These are phyloP conservation scores for Chrysoporthe cubensis DNA, from an alignment of 2,329 filamentous ascomycete genomes.

Conservation along the genomic window DNA sequence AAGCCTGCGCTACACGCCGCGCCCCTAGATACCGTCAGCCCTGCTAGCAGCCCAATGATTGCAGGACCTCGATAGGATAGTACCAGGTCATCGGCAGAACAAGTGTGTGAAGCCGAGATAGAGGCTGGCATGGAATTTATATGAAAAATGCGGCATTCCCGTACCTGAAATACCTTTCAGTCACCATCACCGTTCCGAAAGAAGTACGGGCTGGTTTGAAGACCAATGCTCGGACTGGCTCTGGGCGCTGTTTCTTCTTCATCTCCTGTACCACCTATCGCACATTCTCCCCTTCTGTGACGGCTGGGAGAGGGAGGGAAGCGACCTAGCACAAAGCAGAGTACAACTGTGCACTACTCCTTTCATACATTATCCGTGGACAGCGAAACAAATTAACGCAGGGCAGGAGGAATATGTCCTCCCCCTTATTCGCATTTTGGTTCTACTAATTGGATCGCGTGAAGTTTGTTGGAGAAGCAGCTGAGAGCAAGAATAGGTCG, in stretches of 20 bases:
- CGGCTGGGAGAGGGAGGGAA: too few species aligned
- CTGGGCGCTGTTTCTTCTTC: not conserved
- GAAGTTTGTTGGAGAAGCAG: not conserved
- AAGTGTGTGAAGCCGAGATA: not conserved
- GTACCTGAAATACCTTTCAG: not conserved
- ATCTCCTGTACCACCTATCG: not conserved
- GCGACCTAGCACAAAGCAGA: not conserved
- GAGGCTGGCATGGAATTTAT: not conserved
- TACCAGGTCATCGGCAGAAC: not conserved
- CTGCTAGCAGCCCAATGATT: constrained; percentile 46
- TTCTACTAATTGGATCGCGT: not conserved
- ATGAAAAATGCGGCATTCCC: not conserved
- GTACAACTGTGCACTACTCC: not conserved
- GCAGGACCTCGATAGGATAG: not conserved
- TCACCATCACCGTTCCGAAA: not conserved
- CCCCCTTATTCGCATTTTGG: not conserved
- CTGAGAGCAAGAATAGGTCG: not conserved
- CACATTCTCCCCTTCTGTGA: not conserved
- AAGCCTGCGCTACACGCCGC: constrained; percentile 88
- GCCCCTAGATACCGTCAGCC: constrained; percentile 75
- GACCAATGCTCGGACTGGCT: not conserved
- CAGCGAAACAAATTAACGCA: not conserved
- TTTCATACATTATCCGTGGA: not conserved
- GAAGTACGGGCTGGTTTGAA: not conserved
- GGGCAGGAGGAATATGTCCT: not conserved